Evolutionary conservation across 2,329 filamentous ascomycete species (phyloP), one percentile per base, ranked within the genome.

Genomic region (Botrytis cinerea): DNA sequence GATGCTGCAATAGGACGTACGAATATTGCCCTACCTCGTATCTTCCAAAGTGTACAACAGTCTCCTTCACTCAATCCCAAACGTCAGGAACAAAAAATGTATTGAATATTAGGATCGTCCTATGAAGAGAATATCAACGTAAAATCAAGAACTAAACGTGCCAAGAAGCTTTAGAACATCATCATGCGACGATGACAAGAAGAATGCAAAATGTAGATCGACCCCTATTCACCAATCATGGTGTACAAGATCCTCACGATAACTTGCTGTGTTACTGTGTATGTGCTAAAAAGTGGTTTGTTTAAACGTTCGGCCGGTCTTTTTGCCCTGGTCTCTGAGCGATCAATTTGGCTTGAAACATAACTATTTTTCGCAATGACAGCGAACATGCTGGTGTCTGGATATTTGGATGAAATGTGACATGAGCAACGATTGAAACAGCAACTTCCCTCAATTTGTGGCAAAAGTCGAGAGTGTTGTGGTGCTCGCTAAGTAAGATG

Each of bases 101-200:
- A 59, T 59, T 20, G 51, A 32, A 45, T 43, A 45, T 70, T 25
- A 32, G n/a, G 4, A 66, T 64, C 46, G n/a, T 51, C 60, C 62
- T 64, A 45, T 40, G 9, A 48, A n/a, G 35, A 57, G n/a, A 32
- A 40, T 66, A 51, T 51, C 22, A 25, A n/a, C 35, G n/a, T 28
- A 38, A 28, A 48, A 54, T 25, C 48, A 54, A 54, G 48, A n/a
- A 1, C 48, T 38, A 32, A 64, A 51, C 25, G 38, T 63, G 61
- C 61, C 61, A 63, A 63, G 38, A 45, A n/a, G 8, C 38, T 63
- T 63, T 20, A 28, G 61, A 45, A 32, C 35, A 54, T 20, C 38
- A n/a, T 71, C 46, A 71, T 71, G 69, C 59, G 59, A 54, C 45
- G 48, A 63, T 43, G 35, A 40, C 60, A 71, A 71, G 59, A 64